Conservation (phyloP, 257 asterid genomes). For the Thymus quinquecostatus region DNA sequence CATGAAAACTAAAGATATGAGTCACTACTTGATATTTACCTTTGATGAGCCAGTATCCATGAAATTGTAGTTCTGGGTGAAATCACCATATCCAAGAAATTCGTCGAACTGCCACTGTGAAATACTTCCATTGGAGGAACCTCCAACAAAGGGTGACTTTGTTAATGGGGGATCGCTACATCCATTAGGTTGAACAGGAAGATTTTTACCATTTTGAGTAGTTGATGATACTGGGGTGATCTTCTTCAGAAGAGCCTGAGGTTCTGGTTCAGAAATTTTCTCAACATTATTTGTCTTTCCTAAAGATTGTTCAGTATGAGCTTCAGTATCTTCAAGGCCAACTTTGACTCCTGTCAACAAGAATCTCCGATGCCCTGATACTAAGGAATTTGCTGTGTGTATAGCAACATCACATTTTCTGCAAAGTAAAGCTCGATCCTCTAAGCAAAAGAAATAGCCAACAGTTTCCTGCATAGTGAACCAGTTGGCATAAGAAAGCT, state of each 20-base stretch:
- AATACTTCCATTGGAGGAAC: slow-evolving; percentile 64
- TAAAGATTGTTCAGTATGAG: slow-evolving; percentile 49
- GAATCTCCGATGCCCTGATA: slow-evolving; percentile 77
- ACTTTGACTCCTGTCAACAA: slow-evolving; percentile 90
- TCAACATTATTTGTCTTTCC: slow-evolving; percentile 47
- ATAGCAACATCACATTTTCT: slow-evolving; percentile 82
- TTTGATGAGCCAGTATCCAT: slow-evolving; percentile 67
- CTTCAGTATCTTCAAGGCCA: slow-evolving; percentile 73
- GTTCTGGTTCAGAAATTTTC: slow-evolving; percentile 49
- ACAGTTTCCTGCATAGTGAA: slow-evolving; percentile 65
- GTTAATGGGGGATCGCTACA: slow-evolving; percentile 40
- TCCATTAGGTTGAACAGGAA: slow-evolving; percentile 44
- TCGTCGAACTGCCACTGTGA: slow-evolving; percentile 93
- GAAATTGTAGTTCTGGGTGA: slow-evolving; percentile 55
- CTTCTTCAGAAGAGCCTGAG: slow-evolving; percentile 39
- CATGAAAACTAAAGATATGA: background rate
- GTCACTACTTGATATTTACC: slow-evolving; percentile 48
- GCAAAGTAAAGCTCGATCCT: slow-evolving; percentile 94
- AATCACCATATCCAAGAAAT: slow-evolving; percentile 61
- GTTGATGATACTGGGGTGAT: slow-evolving; percentile 38
- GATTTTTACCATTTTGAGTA: slow-evolving; percentile 41
- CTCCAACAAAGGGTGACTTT: slow-evolving; percentile 52
- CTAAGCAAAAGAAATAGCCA: slow-evolving; percentile 93
- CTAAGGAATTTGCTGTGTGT: slow-evolving; percentile 68
- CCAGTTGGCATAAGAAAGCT: slow-evolving; percentile 17